Conservation (phyloP, 805 yeast genomes). For the Candida incommunis region DNA sequence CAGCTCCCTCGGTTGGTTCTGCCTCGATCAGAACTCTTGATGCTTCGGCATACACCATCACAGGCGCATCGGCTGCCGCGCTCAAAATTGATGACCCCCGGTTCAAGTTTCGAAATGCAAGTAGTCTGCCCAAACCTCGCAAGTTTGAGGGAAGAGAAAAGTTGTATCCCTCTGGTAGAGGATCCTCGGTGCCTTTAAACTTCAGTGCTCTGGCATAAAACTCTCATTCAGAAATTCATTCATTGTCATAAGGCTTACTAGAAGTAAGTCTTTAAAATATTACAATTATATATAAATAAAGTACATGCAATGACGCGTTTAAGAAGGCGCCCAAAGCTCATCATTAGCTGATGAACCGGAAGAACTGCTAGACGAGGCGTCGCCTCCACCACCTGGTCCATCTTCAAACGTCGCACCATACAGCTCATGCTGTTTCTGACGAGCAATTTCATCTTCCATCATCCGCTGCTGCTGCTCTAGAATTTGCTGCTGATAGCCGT, state of each 20-base stretch:
- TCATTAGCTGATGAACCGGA: not conserved
- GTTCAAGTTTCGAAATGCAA: conserved; percentile 52
- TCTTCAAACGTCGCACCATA: not conserved
- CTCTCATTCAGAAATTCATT: not conserved
- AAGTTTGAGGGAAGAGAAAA: conserved; percentile 56
- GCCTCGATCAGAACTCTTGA: conserved; percentile 43
- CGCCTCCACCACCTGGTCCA: not conserved
- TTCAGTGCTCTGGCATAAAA: conserved; percentile 21
- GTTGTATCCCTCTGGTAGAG: conserved; percentile 90
- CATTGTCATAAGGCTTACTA: not conserved
- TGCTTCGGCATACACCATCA: conserved; percentile 51
- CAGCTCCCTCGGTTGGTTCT: conserved; percentile 14
- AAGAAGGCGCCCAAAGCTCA: not conserved
- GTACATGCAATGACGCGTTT: conserved; percentile 1
- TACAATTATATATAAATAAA: conserved; percentile 1
- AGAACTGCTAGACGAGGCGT: not conserved
- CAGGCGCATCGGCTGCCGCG: conserved; percentile 6
- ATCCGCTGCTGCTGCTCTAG: conserved; percentile 8
- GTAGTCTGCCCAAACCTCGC: conserved; percentile 79
- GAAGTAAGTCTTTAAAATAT: too few relatives aligned
- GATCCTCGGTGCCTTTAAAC: conserved; percentile 78
- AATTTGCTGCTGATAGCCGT: conserved; percentile 32
- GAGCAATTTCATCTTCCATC: not conserved
- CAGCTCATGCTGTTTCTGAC: conserved; percentile 1
- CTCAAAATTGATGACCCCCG: conserved; percentile 56